Base-by-base conservation (phyloP, 148 eudicot genomes). In the Diospyros lotus region DNA sequence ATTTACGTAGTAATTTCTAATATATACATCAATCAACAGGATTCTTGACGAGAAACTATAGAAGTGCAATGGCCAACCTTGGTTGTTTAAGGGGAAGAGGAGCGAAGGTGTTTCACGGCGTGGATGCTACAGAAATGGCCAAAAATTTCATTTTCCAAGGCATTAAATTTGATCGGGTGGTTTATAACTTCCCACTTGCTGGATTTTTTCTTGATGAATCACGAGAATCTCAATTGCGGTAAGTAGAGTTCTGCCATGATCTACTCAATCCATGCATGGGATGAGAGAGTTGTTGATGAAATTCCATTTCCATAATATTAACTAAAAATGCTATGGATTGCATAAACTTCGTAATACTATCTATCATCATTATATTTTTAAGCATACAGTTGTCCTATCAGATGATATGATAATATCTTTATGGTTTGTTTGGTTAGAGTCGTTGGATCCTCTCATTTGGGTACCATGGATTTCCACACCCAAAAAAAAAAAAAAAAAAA, bases 181-280 rank as follows among this genome's bases (percentile, higher is more conserved):
- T 76, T 17, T 68, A 45, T 67, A 76, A 76, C 18, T 76, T 76
- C 13, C 78, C 73, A 11, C 73, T 38, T 28, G 17, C 78, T 9
- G 73, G 78, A 11, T 73, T 73, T 69, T 12, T 78, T 66, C 4
- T 63, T 11, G 18, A 78, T 44, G 54, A 46, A n/a, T 17, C 54
- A 1, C 69, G 69, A 3, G 11, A 46, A 12, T 66, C 54, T 2
- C 51, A 66, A 3, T 38, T 66, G 4, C 53, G 54, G 54, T 66
- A 2, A 44, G 38, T 45, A 9, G 52, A 4, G 8, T 48, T 8
- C 4, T 1, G 52, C 52, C 52, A 28, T 28, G 28, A 28, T 48
- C 52, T 48, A 48, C 4, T 48, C 0, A 48, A 48, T 8, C 8
- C 52, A 4, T 48, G 4, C 52, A 48, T 0, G 8, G 52, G 28